Evolutionary conservation across 805 yeast genomes (phyloP).

Genomic region (Myxozyma melibiosi): DNA sequence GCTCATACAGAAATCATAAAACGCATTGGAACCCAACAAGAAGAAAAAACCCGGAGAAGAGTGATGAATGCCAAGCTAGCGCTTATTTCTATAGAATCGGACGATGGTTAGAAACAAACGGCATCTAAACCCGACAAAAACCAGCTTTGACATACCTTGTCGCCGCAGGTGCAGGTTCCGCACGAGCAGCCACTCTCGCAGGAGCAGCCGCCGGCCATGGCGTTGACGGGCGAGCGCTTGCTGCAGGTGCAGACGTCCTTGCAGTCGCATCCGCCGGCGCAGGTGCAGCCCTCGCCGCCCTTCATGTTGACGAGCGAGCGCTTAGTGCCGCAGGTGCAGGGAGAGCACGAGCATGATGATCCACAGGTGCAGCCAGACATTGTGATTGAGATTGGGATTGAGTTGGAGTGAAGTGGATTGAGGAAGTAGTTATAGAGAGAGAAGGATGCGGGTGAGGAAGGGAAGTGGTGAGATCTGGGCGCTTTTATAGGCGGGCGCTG

Average conservation of each 20-base stretch:
- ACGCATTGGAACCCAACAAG: too few species aligned
- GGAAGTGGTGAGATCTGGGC: not conserved
- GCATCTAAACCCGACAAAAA: not conserved
- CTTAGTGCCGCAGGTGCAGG: slow-evolving; percentile 16
- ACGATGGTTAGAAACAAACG: not conserved
- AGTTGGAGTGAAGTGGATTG: not conserved
- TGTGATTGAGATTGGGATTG: not conserved
- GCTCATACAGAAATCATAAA: too few species aligned
- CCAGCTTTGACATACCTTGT: slow-evolving; percentile 7
- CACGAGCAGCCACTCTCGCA: slow-evolving; percentile 25
- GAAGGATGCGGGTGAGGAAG: not conserved
- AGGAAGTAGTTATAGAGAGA: too few species aligned
- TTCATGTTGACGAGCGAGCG: slow-evolving; percentile 18
- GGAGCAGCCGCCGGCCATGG: slow-evolving; percentile 24
- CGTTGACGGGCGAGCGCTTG: slow-evolving; percentile 12
- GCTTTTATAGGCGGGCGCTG: not conserved
- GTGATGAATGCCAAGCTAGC: too few species aligned
- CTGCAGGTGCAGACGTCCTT: slow-evolving; percentile 21
- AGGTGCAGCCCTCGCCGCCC: slow-evolving; percentile 21
- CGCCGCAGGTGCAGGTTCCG: slow-evolving; percentile 25
- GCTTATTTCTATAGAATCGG: too few species aligned
- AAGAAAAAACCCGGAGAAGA: too few species aligned
- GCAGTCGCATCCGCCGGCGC: slow-evolving; percentile 18
- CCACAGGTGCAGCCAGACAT: slow-evolving; percentile 21
- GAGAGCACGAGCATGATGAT: slow-evolving; percentile 19